Evolutionary conservation across 2,329 filamentous ascomycete species (phyloP).

Genomic region (Sarocladiaceae sp.): DNA sequence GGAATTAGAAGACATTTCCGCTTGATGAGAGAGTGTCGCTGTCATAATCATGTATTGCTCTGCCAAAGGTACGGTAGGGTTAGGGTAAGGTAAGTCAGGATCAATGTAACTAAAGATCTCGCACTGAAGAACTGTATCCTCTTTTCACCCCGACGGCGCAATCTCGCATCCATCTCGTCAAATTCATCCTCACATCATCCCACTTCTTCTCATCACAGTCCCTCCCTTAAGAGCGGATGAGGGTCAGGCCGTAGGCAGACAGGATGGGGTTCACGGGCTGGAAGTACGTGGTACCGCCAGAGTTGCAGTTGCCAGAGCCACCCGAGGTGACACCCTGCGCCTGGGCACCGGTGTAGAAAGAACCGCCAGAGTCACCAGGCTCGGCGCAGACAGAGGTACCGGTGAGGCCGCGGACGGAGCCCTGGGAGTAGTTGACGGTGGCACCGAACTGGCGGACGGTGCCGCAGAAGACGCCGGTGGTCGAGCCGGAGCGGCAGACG

Average conservation of each 20-base stretch:
- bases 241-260: conserved; percentile 26
- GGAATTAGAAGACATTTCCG: background rate
- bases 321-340: conserved; percentile 36
- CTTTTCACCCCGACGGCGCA: background rate
- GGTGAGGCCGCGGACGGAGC: conserved; percentile 32
- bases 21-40: background rate
- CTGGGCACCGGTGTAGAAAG: conserved; percentile 32
- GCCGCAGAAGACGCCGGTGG: conserved; percentile 9
- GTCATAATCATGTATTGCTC: too few species aligned
- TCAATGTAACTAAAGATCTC: background rate
- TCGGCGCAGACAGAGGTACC: conserved; percentile 33
- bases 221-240: conserved; percentile 10
- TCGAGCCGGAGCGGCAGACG: conserved; percentile 12
- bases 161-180: background rate
- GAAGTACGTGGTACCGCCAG: conserved; percentile 31
- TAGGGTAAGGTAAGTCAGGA: background rate
- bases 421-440: conserved; percentile 24
- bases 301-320: conserved; percentile 30
- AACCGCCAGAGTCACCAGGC: conserved; percentile 34
- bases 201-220: background rate
- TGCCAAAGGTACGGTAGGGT: background rate
- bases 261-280: conserved; percentile 34
- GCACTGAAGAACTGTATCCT: too few species aligned
- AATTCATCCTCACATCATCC: background rate
- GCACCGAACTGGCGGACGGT: conserved; percentile 1